Conservation (phyloP, 805 yeast genomes). For the Cyberlindnera xishuangbannaensis region DNA sequence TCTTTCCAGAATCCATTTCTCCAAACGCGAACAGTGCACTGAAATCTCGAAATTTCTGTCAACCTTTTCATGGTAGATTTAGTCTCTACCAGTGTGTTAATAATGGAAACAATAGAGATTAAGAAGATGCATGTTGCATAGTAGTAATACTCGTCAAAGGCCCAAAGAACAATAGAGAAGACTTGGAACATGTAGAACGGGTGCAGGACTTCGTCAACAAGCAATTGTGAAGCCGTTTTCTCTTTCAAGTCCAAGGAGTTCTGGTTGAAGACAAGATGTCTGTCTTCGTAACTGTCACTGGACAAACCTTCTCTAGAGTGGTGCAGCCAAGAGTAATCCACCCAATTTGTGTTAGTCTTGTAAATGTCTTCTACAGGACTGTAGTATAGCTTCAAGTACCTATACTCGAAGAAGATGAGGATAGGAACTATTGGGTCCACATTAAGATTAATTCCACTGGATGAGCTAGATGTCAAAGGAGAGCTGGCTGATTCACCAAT, state of each 20-base stretch:
- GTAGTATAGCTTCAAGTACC: constrained; percentile 79
- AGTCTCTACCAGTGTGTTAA: constrained; percentile 83
- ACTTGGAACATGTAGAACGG: constrained; percentile 96
- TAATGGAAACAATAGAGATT: constrained; percentile 76
- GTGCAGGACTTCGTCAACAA: constrained; percentile 84
- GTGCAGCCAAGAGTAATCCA: constrained; percentile 71
- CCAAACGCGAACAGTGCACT: constrained; percentile 82
- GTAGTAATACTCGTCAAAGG: constrained; percentile 85
- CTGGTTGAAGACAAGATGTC: constrained; percentile 68
- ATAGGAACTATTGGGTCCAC: constrained; percentile 49
- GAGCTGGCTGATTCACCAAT: constrained; percentile 8
- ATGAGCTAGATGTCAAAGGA: too few species aligned
- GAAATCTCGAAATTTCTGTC: constrained; percentile 64
- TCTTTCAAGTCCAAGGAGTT: constrained; percentile 74
- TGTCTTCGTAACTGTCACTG: constrained; percentile 59
- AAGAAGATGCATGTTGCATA: constrained; percentile 89
- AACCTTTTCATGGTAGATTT: constrained; percentile 65
- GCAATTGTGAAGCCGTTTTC: constrained; percentile 56
- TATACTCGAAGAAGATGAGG: constrained; percentile 66
- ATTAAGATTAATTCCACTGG: too few species aligned
- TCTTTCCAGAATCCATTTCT: constrained; percentile 93
- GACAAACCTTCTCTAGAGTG: constrained; percentile 61
- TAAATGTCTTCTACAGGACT: constrained; percentile 85
- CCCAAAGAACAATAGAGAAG: constrained; percentile 87
- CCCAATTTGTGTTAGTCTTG: constrained; percentile 82